Evolutionary conservation across 1,284 basidiomycete species (phyloP), one percentile per base, ranked within the genome.

Genomic region (Ganoderma lucidum): DNA sequence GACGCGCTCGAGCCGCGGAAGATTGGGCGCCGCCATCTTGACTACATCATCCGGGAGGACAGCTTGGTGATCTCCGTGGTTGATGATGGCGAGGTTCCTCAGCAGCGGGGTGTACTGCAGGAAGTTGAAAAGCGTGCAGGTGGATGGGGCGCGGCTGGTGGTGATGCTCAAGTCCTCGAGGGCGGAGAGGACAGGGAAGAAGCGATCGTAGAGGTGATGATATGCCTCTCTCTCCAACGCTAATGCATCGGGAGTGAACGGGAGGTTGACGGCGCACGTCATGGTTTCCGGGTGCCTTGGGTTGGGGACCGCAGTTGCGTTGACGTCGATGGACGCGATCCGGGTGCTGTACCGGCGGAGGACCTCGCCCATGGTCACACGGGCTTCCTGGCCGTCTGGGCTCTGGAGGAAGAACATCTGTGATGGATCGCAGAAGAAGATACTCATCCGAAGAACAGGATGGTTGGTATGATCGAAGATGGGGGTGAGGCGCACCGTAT

Each of bases 81-180:
- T 65, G 17, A 41, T 55, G n/a, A 72, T 32, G 30, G 60, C 6
- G 14, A 72, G 39, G 15, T 10, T 56, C 23, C 35, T 59, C 10
- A 72, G 64, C 42, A 48, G 30, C 4, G 71, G 71, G 35, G 66
- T 66, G 44, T 28, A 53, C 8, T 65, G 63, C n/a, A 72, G 45
- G 44, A 72, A 59, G 23, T 45, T 23, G 10, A 72, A 35, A 9
- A 72, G 58, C 17, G 61, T 63, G 19, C 53, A 41, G 37, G 39
- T 30, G 48, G 68, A 72, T 9, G 68, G n/a, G 23, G 39, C 23
- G n/a, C 68, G 68, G n/a, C 44, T 61, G 19, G 44, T 53, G 4
- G 55, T 59, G 62, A 72, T 62, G 28, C 28, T 35, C 32, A 72
- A 58, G 3, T 55, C 51, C 17, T 35, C 28, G 37, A 72, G 56